Conservation (phyloP, 1,284 basidiomycete species). For the Mycena sp. region DNA sequence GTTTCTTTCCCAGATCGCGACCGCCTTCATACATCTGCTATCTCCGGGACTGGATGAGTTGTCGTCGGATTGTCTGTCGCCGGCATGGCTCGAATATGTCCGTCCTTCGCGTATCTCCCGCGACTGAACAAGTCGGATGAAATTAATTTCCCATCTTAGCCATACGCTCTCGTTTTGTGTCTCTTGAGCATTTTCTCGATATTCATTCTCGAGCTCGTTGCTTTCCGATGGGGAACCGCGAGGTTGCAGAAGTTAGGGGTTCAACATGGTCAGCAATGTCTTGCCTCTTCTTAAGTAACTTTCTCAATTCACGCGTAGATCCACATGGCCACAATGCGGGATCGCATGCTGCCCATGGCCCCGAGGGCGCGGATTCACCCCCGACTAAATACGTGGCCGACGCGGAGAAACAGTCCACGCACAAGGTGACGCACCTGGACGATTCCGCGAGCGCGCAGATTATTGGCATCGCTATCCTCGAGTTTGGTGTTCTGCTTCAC, state of each 20-base stretch:
- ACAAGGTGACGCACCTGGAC: conserved; percentile 9
- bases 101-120: conserved; percentile 37
- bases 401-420: conserved; percentile 20
- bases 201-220: conserved; percentile 29
- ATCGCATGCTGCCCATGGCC: conserved; percentile 30
- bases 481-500: conserved; percentile 30
- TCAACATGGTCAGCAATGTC: conserved; percentile 15
- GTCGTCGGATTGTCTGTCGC: conserved; percentile 72
- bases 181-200: conserved; percentile 31
- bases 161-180: conserved; percentile 20
- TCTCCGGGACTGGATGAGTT: conserved; percentile 81
- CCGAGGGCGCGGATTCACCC: conserved; percentile 22
- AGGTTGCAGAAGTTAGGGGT: conserved; percentile 23
- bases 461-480: conserved; percentile 30
- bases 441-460: conserved; percentile 27
- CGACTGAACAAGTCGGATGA: too few relatives aligned
- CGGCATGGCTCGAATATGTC: conserved; percentile 81
- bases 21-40: conserved; percentile 90
- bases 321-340: conserved; percentile 27
- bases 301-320: conserved; percentile 12
- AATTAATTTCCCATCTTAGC: too few relatives aligned
- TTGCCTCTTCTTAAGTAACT: neutral
- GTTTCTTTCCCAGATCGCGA: conserved; percentile 75
- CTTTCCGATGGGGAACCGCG: conserved; percentile 31
- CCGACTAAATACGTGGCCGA: conserved; percentile 17